Base-by-base conservation (phyloP, 1,284 basidiomycete genomes). In the Ceratobasidium theobromae region DNA sequence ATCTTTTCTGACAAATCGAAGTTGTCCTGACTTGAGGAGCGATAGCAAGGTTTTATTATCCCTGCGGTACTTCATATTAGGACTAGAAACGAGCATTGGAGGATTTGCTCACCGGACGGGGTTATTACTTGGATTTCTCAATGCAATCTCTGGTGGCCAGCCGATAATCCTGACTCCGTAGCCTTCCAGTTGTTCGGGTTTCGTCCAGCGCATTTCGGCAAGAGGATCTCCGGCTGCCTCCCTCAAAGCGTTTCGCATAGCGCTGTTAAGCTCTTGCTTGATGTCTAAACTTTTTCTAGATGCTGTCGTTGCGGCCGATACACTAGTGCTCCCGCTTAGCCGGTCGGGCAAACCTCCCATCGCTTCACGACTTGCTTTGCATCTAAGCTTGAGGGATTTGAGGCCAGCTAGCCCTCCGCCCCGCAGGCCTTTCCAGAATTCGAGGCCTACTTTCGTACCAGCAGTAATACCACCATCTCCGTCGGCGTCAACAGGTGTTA, bases 171-270 rank as follows among this genome's bases (percentile, higher is more conserved):
- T 45, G 25, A 68, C 67, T 12, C 60, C 67, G 45, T 62, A 68
- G 5, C 49, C 53, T 40, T 68, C 67, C 16, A 68, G 28, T 60
- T 65, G 67, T 35, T 68, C 67, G 8, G 67, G 67, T 21, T 65
- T 64, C 18, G 67, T 65, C 67, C 67, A 68, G 38, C 67, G 43
- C 67, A 68, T 68, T 45, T 68, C 67, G 8, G 67, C 67, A n/a
- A 62, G 48, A 12, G 67, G 48, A 30, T 68, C 58, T 5, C 53
- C 67, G 12, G 67, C 58, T 27, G 67, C 67, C 35, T 68, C 58
- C 25, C 66, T 53, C 21, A 64, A 35, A 1, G 58, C 67, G 35
- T 64, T 54, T n/a, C 58, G 45, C 53, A 68, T 65, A 6, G 60
- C 60, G 12, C 53, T 64, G 32, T 68, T 57, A 6, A 64, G 28